These are phyloP conservation scores for Saposhnikovia divaricata DNA, from an alignment of 129 eudicot species.

Conservation along the genomic window DNA sequence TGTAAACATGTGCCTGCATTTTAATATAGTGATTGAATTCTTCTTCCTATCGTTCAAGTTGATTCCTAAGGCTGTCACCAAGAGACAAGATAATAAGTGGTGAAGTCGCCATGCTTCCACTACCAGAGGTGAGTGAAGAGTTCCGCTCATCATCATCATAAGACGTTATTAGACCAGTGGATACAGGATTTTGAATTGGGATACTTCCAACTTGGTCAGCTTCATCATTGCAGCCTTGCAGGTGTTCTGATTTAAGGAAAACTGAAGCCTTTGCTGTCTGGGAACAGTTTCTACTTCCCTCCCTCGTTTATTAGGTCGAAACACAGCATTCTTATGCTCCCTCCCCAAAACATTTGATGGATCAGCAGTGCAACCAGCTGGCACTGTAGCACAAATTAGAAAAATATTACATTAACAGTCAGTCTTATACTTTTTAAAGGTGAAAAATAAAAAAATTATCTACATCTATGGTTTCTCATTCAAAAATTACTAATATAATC, in stretches of 20 bases:
- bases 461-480: background rate
- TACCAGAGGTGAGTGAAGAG: slow-evolving; percentile 86
- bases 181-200: slow-evolving; percentile 65
- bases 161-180: slow-evolving; percentile 78
- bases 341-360: slow-evolving; percentile 67
- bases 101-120: slow-evolving; percentile 79
- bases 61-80: slow-evolving; percentile 55
- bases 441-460: background rate
- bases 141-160: slow-evolving; percentile 87
- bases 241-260: slow-evolving; percentile 48
- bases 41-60: slow-evolving; percentile 72
- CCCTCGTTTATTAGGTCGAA: slow-evolving; percentile 51
- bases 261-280: slow-evolving; percentile 72
- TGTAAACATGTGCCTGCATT: slow-evolving; percentile 55
- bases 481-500: background rate
- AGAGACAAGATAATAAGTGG: slow-evolving; percentile 61
- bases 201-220: slow-evolving; percentile 45
- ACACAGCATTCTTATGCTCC: slow-evolving; percentile 38
- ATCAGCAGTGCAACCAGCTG: slow-evolving; percentile 50
- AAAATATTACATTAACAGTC: background rate
- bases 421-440: background rate
- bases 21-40: slow-evolving; percentile 68
- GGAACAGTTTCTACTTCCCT: slow-evolving; percentile 52
- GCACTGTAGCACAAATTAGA: slow-evolving; percentile 39
- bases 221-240: slow-evolving; percentile 57